Evolutionary conservation across 73 alveolate species (phyloP).

Genomic region (Tetrahymena thermophila): DNA sequence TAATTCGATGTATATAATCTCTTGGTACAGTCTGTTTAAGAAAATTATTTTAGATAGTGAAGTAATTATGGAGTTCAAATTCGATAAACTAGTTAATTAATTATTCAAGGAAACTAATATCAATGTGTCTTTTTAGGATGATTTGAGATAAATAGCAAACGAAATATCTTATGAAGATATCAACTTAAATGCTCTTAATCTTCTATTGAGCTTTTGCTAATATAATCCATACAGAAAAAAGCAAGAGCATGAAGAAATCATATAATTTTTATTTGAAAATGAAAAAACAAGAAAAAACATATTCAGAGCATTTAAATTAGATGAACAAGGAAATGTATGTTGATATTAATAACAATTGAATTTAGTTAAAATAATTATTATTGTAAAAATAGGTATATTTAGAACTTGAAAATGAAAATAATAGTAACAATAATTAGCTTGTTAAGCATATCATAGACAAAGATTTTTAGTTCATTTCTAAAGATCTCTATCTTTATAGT

Average conservation of each 20-base stretch:
- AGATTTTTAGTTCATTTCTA: background rate
- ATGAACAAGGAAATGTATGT: background rate
- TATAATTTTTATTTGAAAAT: background rate
- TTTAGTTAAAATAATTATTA: background rate
- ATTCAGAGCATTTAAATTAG: background rate
- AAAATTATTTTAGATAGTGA: background rate
- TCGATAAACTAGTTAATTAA: background rate
- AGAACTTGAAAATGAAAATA: background rate
- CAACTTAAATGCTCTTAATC: background rate
- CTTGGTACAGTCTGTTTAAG: background rate
- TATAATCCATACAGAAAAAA: background rate
- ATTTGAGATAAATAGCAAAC: background rate
- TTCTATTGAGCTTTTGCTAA: background rate
- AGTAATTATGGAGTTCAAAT: background rate
- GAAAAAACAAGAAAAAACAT: background rate
- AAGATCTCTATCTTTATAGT: background rate
- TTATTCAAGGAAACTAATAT: background rate
- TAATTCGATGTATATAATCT: background rate
- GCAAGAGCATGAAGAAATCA: background rate
- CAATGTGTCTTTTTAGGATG: background rate
- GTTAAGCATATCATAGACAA: background rate
- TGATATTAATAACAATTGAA: background rate
- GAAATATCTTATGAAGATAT: background rate
- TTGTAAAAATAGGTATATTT: background rate
- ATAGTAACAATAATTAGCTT: background rate